Evolutionary conservation across 169 alveolate genomes (phyloP).

Genomic region (Eimeria praecox): DNA sequence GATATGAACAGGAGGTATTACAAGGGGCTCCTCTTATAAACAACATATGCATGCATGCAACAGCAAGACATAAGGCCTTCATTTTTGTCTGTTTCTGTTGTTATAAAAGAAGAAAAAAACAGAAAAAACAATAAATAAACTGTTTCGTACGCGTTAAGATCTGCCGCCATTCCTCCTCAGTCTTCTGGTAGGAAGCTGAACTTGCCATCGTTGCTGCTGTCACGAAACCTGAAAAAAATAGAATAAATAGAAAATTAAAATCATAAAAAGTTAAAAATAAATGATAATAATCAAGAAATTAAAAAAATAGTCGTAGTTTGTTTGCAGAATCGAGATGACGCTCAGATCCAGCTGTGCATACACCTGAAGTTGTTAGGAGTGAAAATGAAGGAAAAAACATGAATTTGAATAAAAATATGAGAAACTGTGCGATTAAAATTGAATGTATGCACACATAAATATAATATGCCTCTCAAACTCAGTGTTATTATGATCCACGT

Average conservation of each 20-base stretch:
- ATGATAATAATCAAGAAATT: neutral
- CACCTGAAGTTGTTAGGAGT: neutral
- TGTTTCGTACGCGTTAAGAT: neutral
- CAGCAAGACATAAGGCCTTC: no score
- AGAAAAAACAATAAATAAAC: neutral
- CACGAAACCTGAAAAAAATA: neutral
- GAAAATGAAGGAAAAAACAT: neutral
- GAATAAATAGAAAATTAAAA: no score
- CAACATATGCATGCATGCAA: no score
- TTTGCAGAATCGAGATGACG: no score
- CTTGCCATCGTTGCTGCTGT: neutral
- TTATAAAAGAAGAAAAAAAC: neutral
- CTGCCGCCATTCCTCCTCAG: constrained; percentile 38
- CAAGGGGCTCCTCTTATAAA: no score
- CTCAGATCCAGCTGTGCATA: constrained; percentile 8
- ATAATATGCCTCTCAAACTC: no score
- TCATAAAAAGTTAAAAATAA: neutral
- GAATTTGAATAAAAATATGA: neutral
- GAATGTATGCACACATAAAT: neutral
- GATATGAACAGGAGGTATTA: no score
- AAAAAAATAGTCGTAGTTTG: no score
- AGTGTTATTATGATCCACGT: neutral
- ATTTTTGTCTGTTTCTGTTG: no score
- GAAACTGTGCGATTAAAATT: neutral
- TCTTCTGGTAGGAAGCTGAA: neutral